Evolutionary conservation across 169 alveolate species (phyloP), one percentile per base, ranked within the genome.

Genomic region (Eimeria brunetti): DNA sequence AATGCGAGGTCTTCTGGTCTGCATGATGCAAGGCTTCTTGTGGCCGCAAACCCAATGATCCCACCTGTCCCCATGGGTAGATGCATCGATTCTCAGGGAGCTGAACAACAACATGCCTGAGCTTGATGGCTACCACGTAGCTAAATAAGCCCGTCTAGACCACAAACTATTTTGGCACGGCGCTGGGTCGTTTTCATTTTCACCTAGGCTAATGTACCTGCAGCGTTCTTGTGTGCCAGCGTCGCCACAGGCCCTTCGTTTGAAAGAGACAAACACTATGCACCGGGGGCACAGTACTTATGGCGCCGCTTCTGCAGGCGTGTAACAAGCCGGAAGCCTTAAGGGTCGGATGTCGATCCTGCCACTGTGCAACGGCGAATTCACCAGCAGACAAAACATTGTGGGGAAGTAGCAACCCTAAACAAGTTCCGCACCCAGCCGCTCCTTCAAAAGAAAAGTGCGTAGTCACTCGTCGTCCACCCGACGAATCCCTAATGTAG

Each of bases 401-500:
- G 51, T 36, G 56, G 33, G 83, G 20, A 73, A 36, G 83, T 73
- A 51, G 53, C 20, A 18, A 20, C 83, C 53, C 83, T 16, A 46
- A 69, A 8, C 24, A 69, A 56, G 22, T 73, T 20, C 33, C 83
- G 53, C 53, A 73, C 53, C 38, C 83, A 73, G 83, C 83, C 83
- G 83, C 83, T 38, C 38, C 83, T 38, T 73, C 83, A 73, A 73
- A 73, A 38, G 83, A 73, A 73, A 73, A 38, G 83, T 73, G 83
- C 83, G 53, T 20, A 73, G 51, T 73, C 41, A 73, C 83, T 73
- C 83, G 51, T 73, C 53, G 83, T 73, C 83, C 83, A 20, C 83
- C 83, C 51, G 83, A 73, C 53, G 53, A 73, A 73, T 73, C 83
- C 83, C 83, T 73, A 73, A 38, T 4, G 53, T 36, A 38, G 83